Percentiles rank a stretch among this genome's conserved stretches.
Evolutionary conservation across 345 rosid species (phyloP).

Genomic region (Eucalyptus caleyi): DNA sequence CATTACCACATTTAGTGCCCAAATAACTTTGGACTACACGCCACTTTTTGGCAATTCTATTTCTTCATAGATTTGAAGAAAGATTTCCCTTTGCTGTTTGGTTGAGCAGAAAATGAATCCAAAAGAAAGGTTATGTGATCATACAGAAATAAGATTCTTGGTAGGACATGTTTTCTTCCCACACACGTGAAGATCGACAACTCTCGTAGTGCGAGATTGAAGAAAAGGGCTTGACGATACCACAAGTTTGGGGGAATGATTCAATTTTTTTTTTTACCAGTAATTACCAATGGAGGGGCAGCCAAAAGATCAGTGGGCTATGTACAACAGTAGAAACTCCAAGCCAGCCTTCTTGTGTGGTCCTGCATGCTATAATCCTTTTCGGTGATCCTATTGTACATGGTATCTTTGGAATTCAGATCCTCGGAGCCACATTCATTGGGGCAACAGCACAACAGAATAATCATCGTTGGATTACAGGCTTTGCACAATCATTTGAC

Average conservation of each 20-base stretch:
- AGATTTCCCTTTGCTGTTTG: not conserved
- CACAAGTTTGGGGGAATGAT: not conserved
- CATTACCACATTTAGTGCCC: not conserved
- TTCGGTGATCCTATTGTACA: not conserved
- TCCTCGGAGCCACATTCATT: not conserved
- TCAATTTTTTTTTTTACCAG: not conserved
- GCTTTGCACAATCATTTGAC: not conserved
- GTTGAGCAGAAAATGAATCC: not conserved
- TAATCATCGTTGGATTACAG: not conserved
- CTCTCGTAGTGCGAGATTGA: not conserved
- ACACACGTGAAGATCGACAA: not conserved
- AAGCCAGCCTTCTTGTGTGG: not conserved
- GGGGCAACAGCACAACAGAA: not conserved
- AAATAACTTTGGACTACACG: not conserved
- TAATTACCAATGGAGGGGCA: not conserved
- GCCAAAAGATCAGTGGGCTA: not conserved
- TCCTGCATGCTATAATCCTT: not conserved
- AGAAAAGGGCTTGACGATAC: not conserved
- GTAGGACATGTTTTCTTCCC: not conserved
- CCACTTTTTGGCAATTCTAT: not conserved
- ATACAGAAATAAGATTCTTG: not conserved
- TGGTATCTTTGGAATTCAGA: not conserved
- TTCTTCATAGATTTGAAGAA: not conserved
- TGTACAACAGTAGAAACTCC: not conserved
- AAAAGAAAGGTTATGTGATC: not conserved